These are phyloP conservation scores for Polytrichum commune DNA, from an alignment of 225 moss, liverwort and hornwort species.

Conservation along the genomic window DNA sequence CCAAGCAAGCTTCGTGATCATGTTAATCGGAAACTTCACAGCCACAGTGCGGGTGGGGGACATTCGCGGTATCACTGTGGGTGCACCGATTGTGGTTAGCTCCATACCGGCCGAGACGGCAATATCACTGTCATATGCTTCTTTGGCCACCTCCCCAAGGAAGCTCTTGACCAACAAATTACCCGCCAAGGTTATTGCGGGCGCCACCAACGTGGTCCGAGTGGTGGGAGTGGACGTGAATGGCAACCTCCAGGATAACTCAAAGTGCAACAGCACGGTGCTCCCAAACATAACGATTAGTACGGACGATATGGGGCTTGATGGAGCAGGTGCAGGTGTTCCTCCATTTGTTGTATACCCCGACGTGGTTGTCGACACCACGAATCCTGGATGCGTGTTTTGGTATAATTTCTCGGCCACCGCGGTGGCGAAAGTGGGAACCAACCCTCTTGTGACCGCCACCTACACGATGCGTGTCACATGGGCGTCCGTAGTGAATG, in stretches of 20 bases:
- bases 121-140: constrained; percentile 20
- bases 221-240: constrained; percentile 35
- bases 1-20: constrained; percentile 21
- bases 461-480: constrained; percentile 13
- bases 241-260: constrained; percentile 32
- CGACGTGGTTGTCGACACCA: not conserved
- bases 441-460: not conserved
- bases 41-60: constrained; percentile 16
- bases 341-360: constrained; percentile 17
- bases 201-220: constrained; percentile 13
- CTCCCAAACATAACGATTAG: constrained; percentile 11
- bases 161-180: constrained; percentile 21
- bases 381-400: constrained; percentile 12
- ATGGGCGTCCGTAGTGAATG: constrained; percentile 12
- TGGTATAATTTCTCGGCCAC: constrained; percentile 31
- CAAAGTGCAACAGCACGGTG: constrained; percentile 13
- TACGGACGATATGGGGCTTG: constrained; percentile 13
- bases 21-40: constrained; percentile 28
- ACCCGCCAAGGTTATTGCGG: constrained; percentile 8
- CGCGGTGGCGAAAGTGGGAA: constrained; percentile 12
- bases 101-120: constrained; percentile 21
- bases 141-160: constrained; percentile 23
- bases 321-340: constrained; percentile 16
- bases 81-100: constrained; percentile 23
- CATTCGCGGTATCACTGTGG: constrained; percentile 15